A percentile compares a stretch with the other conserved stretches of the same genome.
Evolutionary conservation across 2,329 filamentous ascomycete species (phyloP).

Genomic region (Talaromyces pinophilus): DNA sequence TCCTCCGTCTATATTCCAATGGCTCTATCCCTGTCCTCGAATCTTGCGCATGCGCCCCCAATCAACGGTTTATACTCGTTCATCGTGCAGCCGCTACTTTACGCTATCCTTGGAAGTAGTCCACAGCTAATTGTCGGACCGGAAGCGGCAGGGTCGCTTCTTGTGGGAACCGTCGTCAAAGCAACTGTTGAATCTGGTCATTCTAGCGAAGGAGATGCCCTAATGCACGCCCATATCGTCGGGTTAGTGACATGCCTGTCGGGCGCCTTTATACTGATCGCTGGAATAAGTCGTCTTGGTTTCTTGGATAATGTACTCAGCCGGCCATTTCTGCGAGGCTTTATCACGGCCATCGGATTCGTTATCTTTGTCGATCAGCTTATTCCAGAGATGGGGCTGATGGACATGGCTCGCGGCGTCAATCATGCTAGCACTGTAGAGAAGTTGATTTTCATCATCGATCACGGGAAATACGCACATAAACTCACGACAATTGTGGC

Average conservation of each 20-base stretch:
- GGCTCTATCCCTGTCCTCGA: slow-evolving; percentile 88
- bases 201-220: slow-evolving; percentile 65
- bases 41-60: slow-evolving; percentile 87
- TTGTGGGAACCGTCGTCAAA: slow-evolving; percentile 84
- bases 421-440: slow-evolving; percentile 83
- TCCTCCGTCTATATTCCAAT: slow-evolving; percentile 99
- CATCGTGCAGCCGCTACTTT: slow-evolving; percentile 87
- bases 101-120: slow-evolving; percentile 86
- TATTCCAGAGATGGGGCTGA: slow-evolving; percentile 83
- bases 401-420: slow-evolving; percentile 65
- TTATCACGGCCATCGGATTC: slow-evolving; percentile 95
- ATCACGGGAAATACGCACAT: slow-evolving; percentile 67
- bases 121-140: slow-evolving; percentile 93
- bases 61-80: slow-evolving; percentile 95
- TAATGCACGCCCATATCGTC: slow-evolving; percentile 77
- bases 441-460: slow-evolving; percentile 77
- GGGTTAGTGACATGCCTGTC: slow-evolving; percentile 87
- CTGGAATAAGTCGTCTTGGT: slow-evolving; percentile 80
- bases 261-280: slow-evolving; percentile 82
- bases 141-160: slow-evolving; percentile 86
- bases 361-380: slow-evolving; percentile 95
- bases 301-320: slow-evolving; percentile 95
- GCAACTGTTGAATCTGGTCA: slow-evolving; percentile 70
- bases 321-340: slow-evolving; percentile 86
- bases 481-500: slow-evolving; percentile 74